Percentiles rank a stretch among this genome's conserved stretches.
phyloP scores from a whole-genome alignment of 2,329 filamentous ascomycete genomes.

The Acrodontium crateriforme region DNA sequence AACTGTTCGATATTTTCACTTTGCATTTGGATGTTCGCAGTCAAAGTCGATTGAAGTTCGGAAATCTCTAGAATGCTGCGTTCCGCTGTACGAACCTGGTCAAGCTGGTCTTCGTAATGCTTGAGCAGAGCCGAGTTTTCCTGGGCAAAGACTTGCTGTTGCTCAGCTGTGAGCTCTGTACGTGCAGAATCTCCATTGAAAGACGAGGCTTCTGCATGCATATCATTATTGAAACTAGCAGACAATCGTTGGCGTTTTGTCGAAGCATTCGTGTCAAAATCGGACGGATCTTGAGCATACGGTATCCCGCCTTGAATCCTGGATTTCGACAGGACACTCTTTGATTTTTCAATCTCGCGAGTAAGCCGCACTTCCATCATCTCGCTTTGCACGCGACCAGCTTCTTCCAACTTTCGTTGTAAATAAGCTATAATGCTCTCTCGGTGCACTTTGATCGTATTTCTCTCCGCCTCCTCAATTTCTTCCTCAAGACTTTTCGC shows the following conservation, averaged over 20 bases:
- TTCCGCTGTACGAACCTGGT: conserved; percentile 84
- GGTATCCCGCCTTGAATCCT: conserved; percentile 10
- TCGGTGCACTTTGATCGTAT: conserved; percentile 54
- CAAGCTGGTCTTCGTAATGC: conserved; percentile 85
- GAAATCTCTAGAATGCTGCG: conserved; percentile 85
- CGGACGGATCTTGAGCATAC: conserved; percentile 5
- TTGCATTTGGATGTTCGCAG: conserved; percentile 72
- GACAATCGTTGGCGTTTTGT: conserved; percentile 7
- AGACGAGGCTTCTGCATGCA: background rate
- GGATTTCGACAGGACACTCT: conserved; percentile 63
- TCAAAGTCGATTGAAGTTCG: conserved; percentile 78
- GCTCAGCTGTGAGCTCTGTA: conserved; percentile 54
- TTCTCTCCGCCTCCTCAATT: conserved; percentile 55
- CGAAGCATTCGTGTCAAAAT: conserved; percentile 2
- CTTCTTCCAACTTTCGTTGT: conserved; percentile 59
- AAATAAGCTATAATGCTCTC: conserved; percentile 78
- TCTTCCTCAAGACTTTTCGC: conserved; percentile 53
- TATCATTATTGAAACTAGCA: conserved; percentile 1
- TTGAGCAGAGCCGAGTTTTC: conserved; percentile 87
- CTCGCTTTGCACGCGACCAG: conserved; percentile 61
- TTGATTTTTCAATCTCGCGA: conserved; percentile 77
- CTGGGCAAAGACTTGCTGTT: conserved; percentile 83
- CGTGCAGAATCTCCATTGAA: conserved; percentile 5
- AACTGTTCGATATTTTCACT: conserved; percentile 81
- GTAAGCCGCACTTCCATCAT: conserved; percentile 89